phyloP scores from a whole-genome alignment of 148 eudicot genomes.

The Rhododendron williamsianum region DNA sequence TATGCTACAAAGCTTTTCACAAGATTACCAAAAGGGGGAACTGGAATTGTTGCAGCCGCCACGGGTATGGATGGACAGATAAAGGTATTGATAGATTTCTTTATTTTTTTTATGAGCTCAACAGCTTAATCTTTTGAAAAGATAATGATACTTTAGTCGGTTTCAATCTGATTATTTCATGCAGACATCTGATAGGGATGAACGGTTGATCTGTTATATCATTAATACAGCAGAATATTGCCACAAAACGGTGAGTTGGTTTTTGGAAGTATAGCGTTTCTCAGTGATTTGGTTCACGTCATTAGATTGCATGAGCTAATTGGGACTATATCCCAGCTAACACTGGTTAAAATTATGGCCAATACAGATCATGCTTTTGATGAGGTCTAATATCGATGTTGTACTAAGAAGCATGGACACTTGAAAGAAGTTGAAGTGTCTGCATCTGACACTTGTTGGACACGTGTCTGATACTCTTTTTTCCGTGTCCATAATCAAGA shows the following conservation, averaged over 20 bases:
- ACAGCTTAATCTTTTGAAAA: neutral
- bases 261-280: slow-evolving; percentile 6
- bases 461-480: neutral
- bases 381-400: neutral
- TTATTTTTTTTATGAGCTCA: neutral
- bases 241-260: slow-evolving; percentile 80
- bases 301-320: slow-evolving; percentile 3
- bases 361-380: neutral
- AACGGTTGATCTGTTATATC: slow-evolving; percentile 80
- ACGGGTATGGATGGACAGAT: slow-evolving; percentile 99
- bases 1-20: slow-evolving; percentile 90
- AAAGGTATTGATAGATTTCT: slow-evolving; percentile 42
- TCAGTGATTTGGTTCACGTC: neutral
- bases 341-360: neutral
- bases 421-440: neutral
- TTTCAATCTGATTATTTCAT: slow-evolving; percentile 11
- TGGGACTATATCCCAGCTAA: neutral
- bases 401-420: neutral
- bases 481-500: neutral
- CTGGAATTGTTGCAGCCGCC: slow-evolving; percentile 97
- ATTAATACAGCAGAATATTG: slow-evolving; percentile 99
- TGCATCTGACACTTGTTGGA: neutral
- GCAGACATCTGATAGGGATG: slow-evolving; percentile 96
- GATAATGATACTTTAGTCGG: neutral
- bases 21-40: slow-evolving; percentile 85